Percentiles rank a stretch among this genome's conserved stretches.
Evolutionary conservation across 2,329 filamentous ascomycete species (phyloP).

Genomic region (Pseudogymnoascus sp.): DNA sequence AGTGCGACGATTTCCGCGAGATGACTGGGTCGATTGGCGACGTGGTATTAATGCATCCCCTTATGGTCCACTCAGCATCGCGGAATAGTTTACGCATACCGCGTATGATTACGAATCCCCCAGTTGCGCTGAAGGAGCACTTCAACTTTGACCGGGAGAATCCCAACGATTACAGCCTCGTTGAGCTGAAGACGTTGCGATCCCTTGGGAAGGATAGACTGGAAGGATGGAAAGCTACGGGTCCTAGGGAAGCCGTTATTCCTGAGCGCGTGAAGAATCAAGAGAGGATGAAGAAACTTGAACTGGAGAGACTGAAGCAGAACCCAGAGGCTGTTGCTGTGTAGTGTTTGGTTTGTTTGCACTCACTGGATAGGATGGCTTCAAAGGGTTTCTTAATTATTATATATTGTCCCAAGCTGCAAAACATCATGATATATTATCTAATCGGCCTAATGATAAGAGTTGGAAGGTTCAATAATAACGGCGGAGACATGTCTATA

Average conservation of each 20-base stretch:
- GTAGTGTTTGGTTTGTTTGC: background rate
- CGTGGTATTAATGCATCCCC: slow-evolving; percentile 44
- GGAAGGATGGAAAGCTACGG: slow-evolving; percentile 39
- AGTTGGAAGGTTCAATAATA: background rate
- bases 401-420: background rate
- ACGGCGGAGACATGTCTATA: background rate
- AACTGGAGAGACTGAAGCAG: slow-evolving; percentile 29
- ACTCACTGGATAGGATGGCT: background rate
- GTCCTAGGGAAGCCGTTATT: slow-evolving; percentile 35
- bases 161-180: slow-evolving; percentile 35
- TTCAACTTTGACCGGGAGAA: slow-evolving; percentile 42
- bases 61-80: slow-evolving; percentile 46
- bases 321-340: background rate
- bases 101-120: slow-evolving; percentile 47
- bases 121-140: slow-evolving; percentile 40
- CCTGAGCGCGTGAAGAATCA: slow-evolving; percentile 37
- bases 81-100: slow-evolving; percentile 39
- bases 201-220: slow-evolving; percentile 38
- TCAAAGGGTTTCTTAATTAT: background rate
- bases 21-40: slow-evolving; percentile 44
- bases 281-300: slow-evolving; percentile 35
- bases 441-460: background rate
- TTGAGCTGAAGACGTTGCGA: slow-evolving; percentile 43
- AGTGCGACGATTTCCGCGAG: slow-evolving; percentile 39
- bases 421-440: background rate